A percentile compares a stretch with the other conserved stretches of the same genome.
These are phyloP conservation scores for Fusarium proliferatum DNA, from an alignment of 2,329 filamentous ascomycete genomes.

Conservation along the genomic window DNA sequence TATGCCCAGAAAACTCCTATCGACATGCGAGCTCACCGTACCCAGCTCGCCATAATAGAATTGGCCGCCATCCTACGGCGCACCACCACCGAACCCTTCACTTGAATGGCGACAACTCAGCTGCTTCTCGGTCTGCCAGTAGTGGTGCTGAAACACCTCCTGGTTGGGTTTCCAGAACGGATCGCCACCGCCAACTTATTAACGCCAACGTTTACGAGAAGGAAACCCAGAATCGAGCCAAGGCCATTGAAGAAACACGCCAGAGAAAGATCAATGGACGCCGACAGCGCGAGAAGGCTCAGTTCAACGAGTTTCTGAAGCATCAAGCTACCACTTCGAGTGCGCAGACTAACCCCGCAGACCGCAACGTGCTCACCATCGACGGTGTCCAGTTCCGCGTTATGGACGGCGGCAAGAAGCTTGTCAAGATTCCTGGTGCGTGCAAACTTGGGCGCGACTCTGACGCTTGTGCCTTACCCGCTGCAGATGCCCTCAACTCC, in stretches of 20 bases:
- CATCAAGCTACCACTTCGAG: constrained; percentile 39
- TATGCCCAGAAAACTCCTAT: constrained; percentile 47
- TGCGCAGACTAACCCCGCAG: constrained; percentile 43
- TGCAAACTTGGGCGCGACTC: neutral
- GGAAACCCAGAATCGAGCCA: constrained; percentile 73
- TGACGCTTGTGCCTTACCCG: constrained; percentile 43
- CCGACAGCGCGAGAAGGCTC: constrained; percentile 68
- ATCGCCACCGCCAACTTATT: constrained; percentile 84
- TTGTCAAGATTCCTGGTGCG: constrained; percentile 77
- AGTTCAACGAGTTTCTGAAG: constrained; percentile 57
- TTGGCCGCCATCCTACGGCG: constrained; percentile 49
- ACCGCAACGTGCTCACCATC: constrained; percentile 72
- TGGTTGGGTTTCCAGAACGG: constrained; percentile 76
- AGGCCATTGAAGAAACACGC: constrained; percentile 77
- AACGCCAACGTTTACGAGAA: constrained; percentile 83
- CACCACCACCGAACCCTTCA: constrained; percentile 69
- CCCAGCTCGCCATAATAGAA: constrained; percentile 49
- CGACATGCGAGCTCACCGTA: constrained; percentile 51
- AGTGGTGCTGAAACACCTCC: constrained; percentile 48
- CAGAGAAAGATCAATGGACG: constrained; percentile 65
- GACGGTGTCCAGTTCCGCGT: constrained; percentile 81
- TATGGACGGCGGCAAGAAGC: constrained; percentile 82
- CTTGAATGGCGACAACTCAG: constrained; percentile 61
- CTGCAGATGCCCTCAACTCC: constrained; percentile 67
- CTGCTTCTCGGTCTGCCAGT: constrained; percentile 53